A percentile compares a stretch with the other conserved stretches of the same genome.
These are phyloP conservation scores for Croton laevigatus DNA, from an alignment of 441 rosid genomes.

Conservation along the genomic window DNA sequence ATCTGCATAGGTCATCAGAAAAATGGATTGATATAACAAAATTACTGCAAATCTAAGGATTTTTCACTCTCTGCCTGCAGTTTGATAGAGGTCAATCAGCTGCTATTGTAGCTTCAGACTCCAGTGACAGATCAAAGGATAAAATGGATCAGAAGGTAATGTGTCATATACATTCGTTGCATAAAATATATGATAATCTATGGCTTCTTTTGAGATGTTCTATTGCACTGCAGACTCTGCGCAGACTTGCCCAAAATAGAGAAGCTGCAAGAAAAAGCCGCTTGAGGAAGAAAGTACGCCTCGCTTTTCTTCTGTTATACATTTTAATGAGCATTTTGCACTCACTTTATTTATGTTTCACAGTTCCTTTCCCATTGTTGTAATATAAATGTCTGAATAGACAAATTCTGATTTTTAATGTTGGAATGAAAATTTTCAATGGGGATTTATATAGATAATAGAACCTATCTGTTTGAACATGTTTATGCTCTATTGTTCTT, in stretches of 20 bases:
- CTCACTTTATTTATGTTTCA: constrained; percentile 2
- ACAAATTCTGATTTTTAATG: neutral
- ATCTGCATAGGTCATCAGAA: constrained; percentile 5
- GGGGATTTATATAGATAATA: neutral
- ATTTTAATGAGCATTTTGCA: neutral
- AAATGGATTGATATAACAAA: neutral
- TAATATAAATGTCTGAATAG: neutral
- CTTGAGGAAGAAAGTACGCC: constrained; percentile 80
- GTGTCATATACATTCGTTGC: constrained; percentile 12
- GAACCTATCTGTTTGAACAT: neutral
- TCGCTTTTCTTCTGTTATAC: neutral
- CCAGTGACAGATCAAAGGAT: constrained; percentile 88
- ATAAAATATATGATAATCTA: constrained; percentile 7
- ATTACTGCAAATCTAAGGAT: constrained; percentile 20
- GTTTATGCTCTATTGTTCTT: neutral
- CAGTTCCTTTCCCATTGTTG: neutral
- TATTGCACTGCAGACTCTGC: constrained; percentile 70
- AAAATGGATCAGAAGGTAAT: constrained; percentile 93
- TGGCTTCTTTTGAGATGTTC: constrained; percentile 25
- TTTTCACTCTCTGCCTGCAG: constrained; percentile 40
- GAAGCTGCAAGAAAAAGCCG: constrained; percentile 99
- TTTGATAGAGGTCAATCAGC: constrained; percentile 55
- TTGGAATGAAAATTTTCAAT: constrained; percentile 4
- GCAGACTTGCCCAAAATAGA: constrained; percentile 99
- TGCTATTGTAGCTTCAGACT: constrained; percentile 60